Percentiles rank a stretch among this genome's conserved stretches.
Conservation (phyloP, 768 basidiomycete species). For the Macrolepiota dolichaula region DNA sequence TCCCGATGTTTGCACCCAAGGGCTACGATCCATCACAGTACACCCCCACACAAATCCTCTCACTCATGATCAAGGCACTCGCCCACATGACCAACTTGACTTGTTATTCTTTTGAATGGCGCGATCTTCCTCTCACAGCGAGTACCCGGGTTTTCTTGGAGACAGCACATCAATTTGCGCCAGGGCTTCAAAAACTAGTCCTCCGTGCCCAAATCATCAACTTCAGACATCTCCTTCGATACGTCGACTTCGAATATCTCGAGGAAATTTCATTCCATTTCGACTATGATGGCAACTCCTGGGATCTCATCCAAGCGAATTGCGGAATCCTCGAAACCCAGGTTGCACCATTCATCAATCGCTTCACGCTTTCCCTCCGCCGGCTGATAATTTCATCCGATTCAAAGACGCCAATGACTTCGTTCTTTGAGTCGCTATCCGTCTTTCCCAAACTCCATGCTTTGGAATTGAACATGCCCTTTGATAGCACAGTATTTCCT, state of each 20-base stretch:
- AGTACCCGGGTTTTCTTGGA: neutral
- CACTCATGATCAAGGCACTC: neutral
- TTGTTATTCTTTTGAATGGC: conserved; percentile 4
- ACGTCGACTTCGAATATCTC: conserved; percentile 1
- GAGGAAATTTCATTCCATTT: conserved; percentile 1
- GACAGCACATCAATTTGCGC: neutral
- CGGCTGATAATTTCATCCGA: conserved; percentile 31
- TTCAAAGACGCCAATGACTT: conserved; percentile 27
- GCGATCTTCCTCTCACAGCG: neutral
- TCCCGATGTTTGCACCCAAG: neutral
- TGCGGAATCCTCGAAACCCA: neutral
- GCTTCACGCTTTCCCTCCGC: conserved; percentile 21
- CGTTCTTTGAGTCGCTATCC: conserved; percentile 28
- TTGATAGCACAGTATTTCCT: conserved; percentile 21
- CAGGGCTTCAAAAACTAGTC: neutral
- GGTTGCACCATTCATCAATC: conserved; percentile 33
- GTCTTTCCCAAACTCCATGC: conserved; percentile 22
- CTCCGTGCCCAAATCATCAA: neutral
- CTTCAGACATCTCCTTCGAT: neutral
- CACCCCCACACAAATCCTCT: neutral
- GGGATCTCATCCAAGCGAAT: neutral
- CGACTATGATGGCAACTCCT: neutral
- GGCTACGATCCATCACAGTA: neutral
- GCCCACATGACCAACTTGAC: neutral
- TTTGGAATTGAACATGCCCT: conserved; percentile 20